Percentiles rank a stretch among this genome's conserved stretches.
These are phyloP conservation scores for Fusarium poae DNA, from an alignment of 2,329 filamentous ascomycete species.

Conservation along the genomic window DNA sequence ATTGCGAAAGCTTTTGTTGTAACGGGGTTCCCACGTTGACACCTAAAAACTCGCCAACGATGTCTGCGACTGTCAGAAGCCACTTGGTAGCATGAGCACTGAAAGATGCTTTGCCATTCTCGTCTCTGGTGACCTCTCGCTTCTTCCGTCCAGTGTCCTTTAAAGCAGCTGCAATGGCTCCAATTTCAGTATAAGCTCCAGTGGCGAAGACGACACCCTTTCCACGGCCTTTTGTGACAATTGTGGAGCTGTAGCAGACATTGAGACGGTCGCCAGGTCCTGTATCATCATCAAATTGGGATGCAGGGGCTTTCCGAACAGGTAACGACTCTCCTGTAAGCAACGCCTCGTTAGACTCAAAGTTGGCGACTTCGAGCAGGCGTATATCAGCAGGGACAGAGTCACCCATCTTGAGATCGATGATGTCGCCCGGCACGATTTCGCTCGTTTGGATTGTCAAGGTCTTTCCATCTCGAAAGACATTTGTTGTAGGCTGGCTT, in stretches of 20 bases:
- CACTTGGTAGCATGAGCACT: slow-evolving; percentile 52
- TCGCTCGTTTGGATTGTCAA: slow-evolving; percentile 29
- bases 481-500: slow-evolving; percentile 45
- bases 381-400: slow-evolving; percentile 72
- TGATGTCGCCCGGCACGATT: slow-evolving; percentile 65
- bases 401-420: slow-evolving; percentile 67
- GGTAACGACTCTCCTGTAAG: slow-evolving; percentile 61
- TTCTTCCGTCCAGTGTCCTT: slow-evolving; percentile 51
- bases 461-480: slow-evolving; percentile 37
- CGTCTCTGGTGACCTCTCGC: slow-evolving; percentile 56
- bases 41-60: slow-evolving; percentile 59
- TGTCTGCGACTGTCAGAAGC: slow-evolving; percentile 49
- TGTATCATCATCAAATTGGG: slow-evolving; percentile 57
- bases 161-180: slow-evolving; percentile 68
- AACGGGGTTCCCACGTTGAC: slow-evolving; percentile 72
- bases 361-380: slow-evolving; percentile 31
- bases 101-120: slow-evolving; percentile 56
- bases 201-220: slow-evolving; percentile 72
- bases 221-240: slow-evolving; percentile 71
- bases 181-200: slow-evolving; percentile 73
- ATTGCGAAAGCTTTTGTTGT: slow-evolving; percentile 74
- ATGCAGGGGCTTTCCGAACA: slow-evolving; percentile 64
- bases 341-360: slow-evolving; percentile 34
- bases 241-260: slow-evolving; percentile 73
- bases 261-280: slow-evolving; percentile 69